Percentiles rank a stretch among this genome's conserved stretches.
Evolutionary conservation across 495 filamentous ascomycete species (phyloP).

Genomic region (Aspergillus taichungensis): DNA sequence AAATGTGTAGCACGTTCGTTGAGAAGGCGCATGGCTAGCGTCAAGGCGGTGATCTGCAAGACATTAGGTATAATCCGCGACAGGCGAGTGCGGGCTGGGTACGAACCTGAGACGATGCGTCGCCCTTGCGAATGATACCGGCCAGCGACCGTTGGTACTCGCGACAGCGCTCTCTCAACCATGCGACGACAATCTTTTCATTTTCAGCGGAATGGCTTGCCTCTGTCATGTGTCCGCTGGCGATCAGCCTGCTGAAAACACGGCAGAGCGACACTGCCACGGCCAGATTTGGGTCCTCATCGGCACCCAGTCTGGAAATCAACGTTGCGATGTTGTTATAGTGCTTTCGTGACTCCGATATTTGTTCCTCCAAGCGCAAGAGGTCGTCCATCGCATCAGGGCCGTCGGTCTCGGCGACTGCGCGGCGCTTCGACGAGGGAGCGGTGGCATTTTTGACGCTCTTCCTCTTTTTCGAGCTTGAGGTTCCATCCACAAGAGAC

Average conservation of each 20-base stretch:
- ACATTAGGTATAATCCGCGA: slow-evolving; percentile 12
- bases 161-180: slow-evolving; percentile 65
- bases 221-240: slow-evolving; percentile 59
- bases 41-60: slow-evolving; percentile 52
- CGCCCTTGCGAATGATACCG: slow-evolving; percentile 44
- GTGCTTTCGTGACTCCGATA: slow-evolving; percentile 73
- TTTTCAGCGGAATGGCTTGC: slow-evolving; percentile 55
- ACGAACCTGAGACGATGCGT: slow-evolving; percentile 36
- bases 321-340: slow-evolving; percentile 87
- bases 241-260: slow-evolving; percentile 78
- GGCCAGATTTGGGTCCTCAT: slow-evolving; percentile 42
- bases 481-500: slow-evolving; percentile 11
- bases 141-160: slow-evolving; percentile 57
- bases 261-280: slow-evolving; percentile 78
- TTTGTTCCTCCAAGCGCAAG: slow-evolving; percentile 62
- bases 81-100: background rate
- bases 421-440: slow-evolving; percentile 39
- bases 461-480: slow-evolving; percentile 36
- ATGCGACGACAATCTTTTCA: slow-evolving; percentile 63
- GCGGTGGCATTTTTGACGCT: slow-evolving; percentile 25
- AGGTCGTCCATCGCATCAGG: slow-evolving; percentile 50
- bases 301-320: slow-evolving; percentile 48
- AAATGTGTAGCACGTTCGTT: slow-evolving; percentile 64
- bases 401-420: slow-evolving; percentile 30
- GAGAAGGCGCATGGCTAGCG: slow-evolving; percentile 72